Base-by-base conservation (phyloP, 78 protist genomes). In the Diacronema lutheri region DNA sequence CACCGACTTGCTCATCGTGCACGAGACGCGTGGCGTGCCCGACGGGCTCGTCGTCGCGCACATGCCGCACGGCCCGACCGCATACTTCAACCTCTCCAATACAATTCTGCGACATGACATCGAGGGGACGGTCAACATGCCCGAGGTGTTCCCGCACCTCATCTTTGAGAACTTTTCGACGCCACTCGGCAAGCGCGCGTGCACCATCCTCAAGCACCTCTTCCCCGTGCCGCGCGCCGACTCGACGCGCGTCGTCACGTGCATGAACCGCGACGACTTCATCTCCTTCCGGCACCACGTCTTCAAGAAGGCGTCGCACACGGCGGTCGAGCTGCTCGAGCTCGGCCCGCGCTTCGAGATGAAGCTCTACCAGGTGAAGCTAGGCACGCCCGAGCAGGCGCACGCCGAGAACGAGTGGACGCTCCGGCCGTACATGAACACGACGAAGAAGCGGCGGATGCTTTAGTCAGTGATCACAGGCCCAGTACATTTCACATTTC, bases 41-140 rank as follows among this genome's bases (percentile, higher is more conserved):
- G 96, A 72, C 57, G 88, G 79, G n/a, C 11, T 98, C 84, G 86
- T 97, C 21, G 85, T 99, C 3, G 92, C 94, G 19, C 99, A 99
- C 86, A 16, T 99, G 58, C 99, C 99, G 29, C 89, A 93, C 86
- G 99, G 99, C 0, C 99, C 99, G 12, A 99, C 99, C 0, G 99
- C 99, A 12, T 97, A 92, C 86, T 97, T 99, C 46, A 86, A 94
- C 16, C 85, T 99, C 46, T 7, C 41, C 64, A 97, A 97, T 57
- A 92, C 91, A 4, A 96, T 98, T 11, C 69, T 94, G 91, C 88
- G 99, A 9, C 99, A 98, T 82, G 99, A 99, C 62, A 83, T 98
- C 40, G 81, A n/a, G 41, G 72, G 72, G 33, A 0, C 23, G 13
- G 7, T 56, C 31, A 60, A 50, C 56, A 37, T 74, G 58, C 26